phyloP scores from a whole-genome alignment of 768 basidiomycete genomes.

The Xerocomellus chrysenteron region DNA sequence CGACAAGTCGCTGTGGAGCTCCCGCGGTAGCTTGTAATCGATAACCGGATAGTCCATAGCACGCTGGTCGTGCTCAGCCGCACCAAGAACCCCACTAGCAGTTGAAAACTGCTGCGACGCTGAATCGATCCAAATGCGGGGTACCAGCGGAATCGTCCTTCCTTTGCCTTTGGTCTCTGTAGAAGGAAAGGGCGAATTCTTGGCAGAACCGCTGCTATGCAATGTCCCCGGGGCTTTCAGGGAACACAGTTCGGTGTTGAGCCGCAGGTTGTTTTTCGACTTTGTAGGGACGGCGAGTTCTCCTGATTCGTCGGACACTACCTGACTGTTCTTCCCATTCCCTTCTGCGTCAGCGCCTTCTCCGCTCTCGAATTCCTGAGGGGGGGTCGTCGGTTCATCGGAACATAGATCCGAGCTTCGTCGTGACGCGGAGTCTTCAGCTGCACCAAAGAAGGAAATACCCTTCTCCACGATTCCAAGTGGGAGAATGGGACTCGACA shows the following conservation, averaged over 20 bases:
- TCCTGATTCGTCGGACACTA: conserved; percentile 7
- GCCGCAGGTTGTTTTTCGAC: not conserved
- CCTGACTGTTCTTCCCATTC: conserved; percentile 5
- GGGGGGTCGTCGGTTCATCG: conserved; percentile 12
- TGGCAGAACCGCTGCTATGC: not conserved
- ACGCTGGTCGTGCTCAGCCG: conserved; percentile 10
- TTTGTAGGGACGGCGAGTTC: not conserved
- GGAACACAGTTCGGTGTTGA: conserved; percentile 1
- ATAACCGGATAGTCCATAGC: conserved; percentile 26
- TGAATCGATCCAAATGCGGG: not conserved
- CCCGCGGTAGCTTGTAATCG: conserved; percentile 64
- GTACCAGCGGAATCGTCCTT: not conserved
- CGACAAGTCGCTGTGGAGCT: conserved; percentile 49
- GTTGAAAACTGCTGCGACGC: not conserved
- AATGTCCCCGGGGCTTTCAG: not conserved
- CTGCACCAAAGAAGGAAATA: not conserved
- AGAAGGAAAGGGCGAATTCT: not conserved
- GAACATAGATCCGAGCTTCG: conserved; percentile 14
- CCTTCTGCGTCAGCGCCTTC: conserved; percentile 12
- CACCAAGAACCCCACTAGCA: not conserved
- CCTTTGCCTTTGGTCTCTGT: conserved; percentile 2
- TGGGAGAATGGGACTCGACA: conserved; percentile 20
- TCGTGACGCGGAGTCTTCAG: conserved; percentile 8
- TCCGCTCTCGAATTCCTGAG: conserved; percentile 16
- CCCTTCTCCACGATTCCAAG: not conserved